These are phyloP conservation scores for Artemisia tridentata DNA, from an alignment of 129 eudicot species.

Conservation along the genomic window DNA sequence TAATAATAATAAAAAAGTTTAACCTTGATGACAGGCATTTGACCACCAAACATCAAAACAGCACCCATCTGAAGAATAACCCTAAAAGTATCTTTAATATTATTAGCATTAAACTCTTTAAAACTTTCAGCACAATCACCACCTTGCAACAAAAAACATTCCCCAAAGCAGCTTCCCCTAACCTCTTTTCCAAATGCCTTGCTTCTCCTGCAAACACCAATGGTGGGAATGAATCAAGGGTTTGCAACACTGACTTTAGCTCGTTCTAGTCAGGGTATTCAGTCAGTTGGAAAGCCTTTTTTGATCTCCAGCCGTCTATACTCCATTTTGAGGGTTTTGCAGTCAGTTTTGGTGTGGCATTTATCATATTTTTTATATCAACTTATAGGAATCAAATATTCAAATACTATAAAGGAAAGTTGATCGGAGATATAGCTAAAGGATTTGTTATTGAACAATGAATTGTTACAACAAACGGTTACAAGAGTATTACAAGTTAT, in stretches of 20 bases:
- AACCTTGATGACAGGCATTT: constrained; percentile 96
- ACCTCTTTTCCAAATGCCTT: constrained; percentile 64
- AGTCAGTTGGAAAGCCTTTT: constrained; percentile 82
- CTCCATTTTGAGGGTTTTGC: constrained; percentile 51
- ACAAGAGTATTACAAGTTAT: too few relatives aligned
- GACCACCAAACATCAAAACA: constrained; percentile 92
- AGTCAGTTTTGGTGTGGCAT: constrained; percentile 29
- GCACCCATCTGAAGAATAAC: constrained; percentile 95
- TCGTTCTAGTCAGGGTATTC: constrained; percentile 71
- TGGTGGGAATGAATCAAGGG: constrained; percentile 81
- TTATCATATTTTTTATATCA: too few relatives aligned
- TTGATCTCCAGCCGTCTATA: constrained; percentile 70
- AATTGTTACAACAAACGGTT: too few relatives aligned
- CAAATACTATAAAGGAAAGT: too few relatives aligned
- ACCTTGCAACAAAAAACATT: constrained; percentile 84
- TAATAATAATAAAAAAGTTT: too few relatives aligned
- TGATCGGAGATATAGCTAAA: too few relatives aligned
- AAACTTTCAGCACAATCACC: constrained; percentile 99
- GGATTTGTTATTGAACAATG: too few relatives aligned
- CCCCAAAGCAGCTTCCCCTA: constrained; percentile 87
- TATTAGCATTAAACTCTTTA: constrained; percentile 92
- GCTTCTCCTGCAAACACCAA: constrained; percentile 97
- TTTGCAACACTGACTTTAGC: constrained; percentile 67
- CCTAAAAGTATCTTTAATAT: constrained; percentile 84
- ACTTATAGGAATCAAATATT: too few relatives aligned